phyloP scores from a whole-genome alignment of 768 basidiomycete species.

The Butyriboletus loyo region DNA sequence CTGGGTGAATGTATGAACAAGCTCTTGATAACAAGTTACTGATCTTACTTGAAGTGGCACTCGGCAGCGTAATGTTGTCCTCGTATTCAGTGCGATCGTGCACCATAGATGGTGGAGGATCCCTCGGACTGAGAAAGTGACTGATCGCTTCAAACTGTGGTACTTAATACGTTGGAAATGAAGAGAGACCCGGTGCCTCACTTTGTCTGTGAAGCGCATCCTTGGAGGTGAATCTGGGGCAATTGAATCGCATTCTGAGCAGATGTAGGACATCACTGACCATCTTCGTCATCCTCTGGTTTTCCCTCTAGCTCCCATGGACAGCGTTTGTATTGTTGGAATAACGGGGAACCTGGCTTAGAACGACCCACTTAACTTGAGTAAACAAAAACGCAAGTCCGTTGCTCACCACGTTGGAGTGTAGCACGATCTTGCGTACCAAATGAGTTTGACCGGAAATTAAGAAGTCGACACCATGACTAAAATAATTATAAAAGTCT shows the following conservation, averaged over 20 bases:
- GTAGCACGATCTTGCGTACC: constrained; percentile 82
- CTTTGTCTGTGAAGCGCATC: constrained; percentile 70
- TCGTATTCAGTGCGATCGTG: constrained; percentile 79
- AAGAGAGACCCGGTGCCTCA: constrained; percentile 26
- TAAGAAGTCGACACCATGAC: constrained; percentile 86
- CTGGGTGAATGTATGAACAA: constrained; percentile 6
- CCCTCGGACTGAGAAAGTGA: constrained; percentile 72
- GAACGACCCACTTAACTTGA: background rate
- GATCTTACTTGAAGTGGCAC: constrained; percentile 63
- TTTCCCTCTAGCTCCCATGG: constrained; percentile 83
- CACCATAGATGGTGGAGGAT: constrained; percentile 74
- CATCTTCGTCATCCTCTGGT: constrained; percentile 83
- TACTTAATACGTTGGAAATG: background rate
- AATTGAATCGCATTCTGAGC: background rate
- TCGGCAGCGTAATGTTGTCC: constrained; percentile 64
- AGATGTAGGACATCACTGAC: constrained; percentile 34
- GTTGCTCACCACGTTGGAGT: constrained; percentile 76
- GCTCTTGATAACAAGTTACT: background rate
- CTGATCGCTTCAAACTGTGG: constrained; percentile 74
- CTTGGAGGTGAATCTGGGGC: constrained; percentile 66
- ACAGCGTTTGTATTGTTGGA: constrained; percentile 89
- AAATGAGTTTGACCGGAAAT: constrained; percentile 67
- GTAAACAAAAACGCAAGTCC: background rate
- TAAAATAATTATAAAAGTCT: constrained; percentile 95
- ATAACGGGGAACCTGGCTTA: constrained; percentile 84